phyloP scores from a whole-genome alignment of 345 rosid genomes.

The Eutrema heterophyllum region DNA sequence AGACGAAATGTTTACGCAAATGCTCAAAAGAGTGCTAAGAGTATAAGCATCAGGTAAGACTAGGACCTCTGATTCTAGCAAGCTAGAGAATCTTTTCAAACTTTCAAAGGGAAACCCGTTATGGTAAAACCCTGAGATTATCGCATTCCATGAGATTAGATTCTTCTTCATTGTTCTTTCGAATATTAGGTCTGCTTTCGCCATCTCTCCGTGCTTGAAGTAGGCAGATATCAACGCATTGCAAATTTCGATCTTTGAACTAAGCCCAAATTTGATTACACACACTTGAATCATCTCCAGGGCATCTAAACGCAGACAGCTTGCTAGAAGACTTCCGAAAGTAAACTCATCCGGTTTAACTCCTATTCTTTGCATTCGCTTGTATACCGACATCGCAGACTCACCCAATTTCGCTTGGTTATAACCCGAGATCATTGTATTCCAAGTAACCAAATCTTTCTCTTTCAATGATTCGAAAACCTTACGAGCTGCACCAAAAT shows the following conservation, averaged over 20 bases:
- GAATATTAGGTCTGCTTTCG: slow-evolving; percentile 46
- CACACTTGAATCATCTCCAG: slow-evolving; percentile 51
- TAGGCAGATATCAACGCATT: slow-evolving; percentile 66
- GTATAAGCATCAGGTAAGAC: slow-evolving; percentile 52
- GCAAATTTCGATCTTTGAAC: slow-evolving; percentile 50
- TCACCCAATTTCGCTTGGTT: slow-evolving; percentile 38
- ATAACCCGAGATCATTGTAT: slow-evolving; percentile 60
- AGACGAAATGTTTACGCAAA: slow-evolving; percentile 47
- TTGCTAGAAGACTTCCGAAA: slow-evolving; percentile 60
- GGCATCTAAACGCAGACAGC: slow-evolving; percentile 38
- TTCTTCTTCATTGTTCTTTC: slow-evolving; percentile 33
- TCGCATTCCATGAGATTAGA: slow-evolving; percentile 68
- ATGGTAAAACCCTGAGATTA: slow-evolving; percentile 51
- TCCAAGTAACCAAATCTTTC: slow-evolving; percentile 78
- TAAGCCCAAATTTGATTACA: slow-evolving; percentile 43
- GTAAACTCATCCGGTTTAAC: slow-evolving; percentile 64
- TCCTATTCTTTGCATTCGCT: slow-evolving; percentile 46
- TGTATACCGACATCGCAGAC: slow-evolving; percentile 42
- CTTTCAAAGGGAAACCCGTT: slow-evolving; percentile 47
- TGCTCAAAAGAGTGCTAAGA: slow-evolving; percentile 45
- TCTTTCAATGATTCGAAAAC: slow-evolving; percentile 46
- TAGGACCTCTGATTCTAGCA: slow-evolving; percentile 38
- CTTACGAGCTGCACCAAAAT: slow-evolving; percentile 32
- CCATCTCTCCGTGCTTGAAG: slow-evolving; percentile 48
- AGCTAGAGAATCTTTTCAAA: slow-evolving; percentile 38